A percentile compares a stretch with the other conserved stretches of the same genome.
phyloP scores from a whole-genome alignment of 805 yeast genomes.

The Zygotorulaspora sp. region DNA sequence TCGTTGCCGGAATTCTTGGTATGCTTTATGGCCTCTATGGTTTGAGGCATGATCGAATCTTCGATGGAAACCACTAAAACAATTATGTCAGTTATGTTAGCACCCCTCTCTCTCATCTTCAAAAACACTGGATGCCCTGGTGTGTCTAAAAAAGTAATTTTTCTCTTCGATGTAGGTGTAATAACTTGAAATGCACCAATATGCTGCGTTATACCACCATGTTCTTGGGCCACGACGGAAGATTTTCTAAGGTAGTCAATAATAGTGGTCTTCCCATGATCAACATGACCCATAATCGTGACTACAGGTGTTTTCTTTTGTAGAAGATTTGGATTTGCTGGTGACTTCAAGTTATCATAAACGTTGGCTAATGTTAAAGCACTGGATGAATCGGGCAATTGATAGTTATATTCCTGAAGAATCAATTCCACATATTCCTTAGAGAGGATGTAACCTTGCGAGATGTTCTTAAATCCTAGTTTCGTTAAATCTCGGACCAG shows the following conservation, averaged over 20 bases:
- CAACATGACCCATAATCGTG: constrained; percentile 98
- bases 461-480: constrained; percentile 68
- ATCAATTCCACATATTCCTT: constrained; percentile 80
- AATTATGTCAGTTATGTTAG: constrained; percentile 87
- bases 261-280: constrained; percentile 95
- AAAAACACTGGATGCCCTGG: constrained; percentile 98
- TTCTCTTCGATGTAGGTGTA: constrained; percentile 69
- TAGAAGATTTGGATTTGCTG: constrained; percentile 44
- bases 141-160: constrained; percentile 87
- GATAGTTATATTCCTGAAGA: constrained; percentile 84
- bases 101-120: constrained; percentile 96
- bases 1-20: constrained; percentile 52
- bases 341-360: constrained; percentile 55
- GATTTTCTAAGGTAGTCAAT: constrained; percentile 83
- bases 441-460: constrained; percentile 74
- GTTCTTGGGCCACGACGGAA: constrained; percentile 75
- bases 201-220: constrained; percentile 97
- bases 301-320: constrained; percentile 86
- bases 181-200: constrained; percentile 92
- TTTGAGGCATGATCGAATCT: constrained; percentile 97
- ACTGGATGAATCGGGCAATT: constrained; percentile 37
- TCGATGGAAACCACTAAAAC: constrained; percentile 94
- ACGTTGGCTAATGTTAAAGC: constrained; percentile 53
- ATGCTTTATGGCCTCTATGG: constrained; percentile 91
- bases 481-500: constrained; percentile 54